These are phyloP conservation scores for Verticillium nubilum DNA, from an alignment of 2,329 filamentous ascomycete species.

Conservation along the genomic window DNA sequence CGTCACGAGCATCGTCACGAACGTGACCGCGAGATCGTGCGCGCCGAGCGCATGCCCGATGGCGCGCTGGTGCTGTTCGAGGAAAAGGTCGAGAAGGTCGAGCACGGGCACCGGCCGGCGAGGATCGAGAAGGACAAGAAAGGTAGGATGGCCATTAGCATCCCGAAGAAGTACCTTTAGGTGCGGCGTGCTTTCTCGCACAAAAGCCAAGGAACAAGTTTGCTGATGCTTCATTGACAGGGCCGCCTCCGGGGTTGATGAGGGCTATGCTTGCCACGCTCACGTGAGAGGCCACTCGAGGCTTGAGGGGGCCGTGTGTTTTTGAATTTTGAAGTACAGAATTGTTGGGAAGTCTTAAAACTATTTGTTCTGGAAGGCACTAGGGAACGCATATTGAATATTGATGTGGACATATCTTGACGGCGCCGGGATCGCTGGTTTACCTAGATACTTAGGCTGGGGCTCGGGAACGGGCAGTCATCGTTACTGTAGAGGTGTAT, in stretches of 20 bases:
- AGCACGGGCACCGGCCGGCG: conserved; percentile 50
- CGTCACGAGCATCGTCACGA: conserved; percentile 28
- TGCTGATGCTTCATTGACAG: conserved; percentile 33
- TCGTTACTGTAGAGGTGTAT: too few relatives aligned
- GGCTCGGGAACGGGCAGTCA: not conserved
- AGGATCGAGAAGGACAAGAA: conserved; percentile 84
- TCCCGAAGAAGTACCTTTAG: conserved; percentile 65
- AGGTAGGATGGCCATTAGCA: conserved; percentile 90
- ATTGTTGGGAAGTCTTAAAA: not conserved
- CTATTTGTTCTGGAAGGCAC: not conserved
- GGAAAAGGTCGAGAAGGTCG: conserved; percentile 50
- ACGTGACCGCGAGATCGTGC: conserved; percentile 42
- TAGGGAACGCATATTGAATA: not conserved
- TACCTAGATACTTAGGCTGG: too few relatives aligned
- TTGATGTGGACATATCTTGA: not conserved
- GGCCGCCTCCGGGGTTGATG: conserved; percentile 57
- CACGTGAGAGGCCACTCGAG: conserved; percentile 42
- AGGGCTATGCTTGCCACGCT: conserved; percentile 67
- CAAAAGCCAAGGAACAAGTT: not conserved
- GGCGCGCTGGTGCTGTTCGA: conserved; percentile 61
- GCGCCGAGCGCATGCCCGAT: conserved; percentile 51
- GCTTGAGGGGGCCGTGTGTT: not conserved
- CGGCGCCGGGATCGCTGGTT: not conserved
- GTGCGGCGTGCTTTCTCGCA: conserved; percentile 30
- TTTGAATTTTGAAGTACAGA: not conserved